Percentiles rank a stretch among this genome's conserved stretches.
Conservation (phyloP, 257 asterid species). For the Linderniella brevidens region DNA sequence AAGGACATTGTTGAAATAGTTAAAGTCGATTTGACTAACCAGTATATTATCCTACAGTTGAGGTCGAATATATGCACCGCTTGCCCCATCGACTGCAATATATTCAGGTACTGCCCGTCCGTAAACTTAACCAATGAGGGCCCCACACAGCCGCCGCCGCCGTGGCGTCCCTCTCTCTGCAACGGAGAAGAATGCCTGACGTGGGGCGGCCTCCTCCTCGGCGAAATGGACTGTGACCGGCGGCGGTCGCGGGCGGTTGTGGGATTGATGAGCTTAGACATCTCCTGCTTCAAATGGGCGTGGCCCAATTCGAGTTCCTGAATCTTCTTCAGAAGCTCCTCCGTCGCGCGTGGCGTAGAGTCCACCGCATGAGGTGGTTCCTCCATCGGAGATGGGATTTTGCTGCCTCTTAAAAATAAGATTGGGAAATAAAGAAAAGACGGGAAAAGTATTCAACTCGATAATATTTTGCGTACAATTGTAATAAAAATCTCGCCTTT, state of each 20-base stretch:
- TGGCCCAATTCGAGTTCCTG: slow-evolving; percentile 74
- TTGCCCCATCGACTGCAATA: slow-evolving; percentile 94
- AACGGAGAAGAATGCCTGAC: slow-evolving; percentile 69
- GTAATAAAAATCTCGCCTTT: too few species aligned
- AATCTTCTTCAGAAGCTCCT: slow-evolving; percentile 74
- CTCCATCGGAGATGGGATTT: slow-evolving; percentile 24
- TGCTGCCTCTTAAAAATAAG: slow-evolving; percentile 8
- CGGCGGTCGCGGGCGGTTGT: slow-evolving; percentile 36
- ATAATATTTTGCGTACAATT: too few species aligned
- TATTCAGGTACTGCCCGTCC: slow-evolving; percentile 68
- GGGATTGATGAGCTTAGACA: slow-evolving; percentile 47
- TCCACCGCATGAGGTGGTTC: slow-evolving; percentile 15
- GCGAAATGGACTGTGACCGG: slow-evolving; percentile 88
- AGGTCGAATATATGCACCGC: slow-evolving; percentile 75
- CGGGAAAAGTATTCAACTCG: too few species aligned
- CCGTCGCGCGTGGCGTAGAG: slow-evolving; percentile 36
- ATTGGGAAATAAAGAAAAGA: too few species aligned
- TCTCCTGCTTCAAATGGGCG: slow-evolving; percentile 68
- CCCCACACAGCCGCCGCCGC: slow-evolving; percentile 15
- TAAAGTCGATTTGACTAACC: slow-evolving; percentile 35
- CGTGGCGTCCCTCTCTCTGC: slow-evolving; percentile 59
- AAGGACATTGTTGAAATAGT: too few species aligned
- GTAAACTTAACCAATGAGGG: slow-evolving; percentile 48
- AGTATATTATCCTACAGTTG: slow-evolving; percentile 43
- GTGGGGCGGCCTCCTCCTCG: slow-evolving; percentile 38